These are phyloP conservation scores for Cicer bijugum DNA, from an alignment of 306 rosid species.

Conservation along the genomic window DNA sequence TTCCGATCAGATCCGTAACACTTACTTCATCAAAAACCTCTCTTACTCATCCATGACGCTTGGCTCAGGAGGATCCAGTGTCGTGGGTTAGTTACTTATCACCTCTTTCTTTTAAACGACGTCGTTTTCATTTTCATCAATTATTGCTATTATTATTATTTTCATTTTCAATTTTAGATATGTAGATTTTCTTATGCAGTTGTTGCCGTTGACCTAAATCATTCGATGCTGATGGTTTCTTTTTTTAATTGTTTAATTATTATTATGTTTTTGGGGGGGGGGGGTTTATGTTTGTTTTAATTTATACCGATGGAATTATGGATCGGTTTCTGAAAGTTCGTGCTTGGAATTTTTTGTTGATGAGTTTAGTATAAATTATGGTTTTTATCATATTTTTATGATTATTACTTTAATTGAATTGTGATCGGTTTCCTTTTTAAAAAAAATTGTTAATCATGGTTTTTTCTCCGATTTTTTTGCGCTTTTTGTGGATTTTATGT, in stretches of 20 bases:
- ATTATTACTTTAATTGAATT: neutral
- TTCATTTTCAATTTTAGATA: neutral
- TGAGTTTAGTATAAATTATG: neutral
- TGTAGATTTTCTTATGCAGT: conserved; percentile 17
- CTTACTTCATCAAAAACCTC: conserved; percentile 36
- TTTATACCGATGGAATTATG: neutral
- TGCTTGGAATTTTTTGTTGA: conserved; percentile 4
- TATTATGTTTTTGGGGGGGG: neutral
- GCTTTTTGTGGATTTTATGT: neutral
- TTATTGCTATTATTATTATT: neutral
- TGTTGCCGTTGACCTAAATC: conserved; percentile 43
- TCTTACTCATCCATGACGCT: conserved; percentile 83
- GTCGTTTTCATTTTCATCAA: neutral
- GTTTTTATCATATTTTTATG: conserved; percentile 16
- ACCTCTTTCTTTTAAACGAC: neutral
- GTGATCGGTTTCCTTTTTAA: neutral
- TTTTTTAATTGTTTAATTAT: neutral
- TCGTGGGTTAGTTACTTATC: conserved; percentile 74
- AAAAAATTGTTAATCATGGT: neutral
- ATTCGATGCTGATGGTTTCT: neutral
- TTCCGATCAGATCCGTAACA: conserved; percentile 66
- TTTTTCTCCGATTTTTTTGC: neutral
- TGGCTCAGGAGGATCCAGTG: conserved; percentile 97
- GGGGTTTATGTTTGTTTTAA: neutral
- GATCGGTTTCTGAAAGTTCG: conserved; percentile 25